Percentiles rank a stretch among this genome's conserved stretches.
Conservation (phyloP, 768 basidiomycete species). For the Suillus paluster region DNA sequence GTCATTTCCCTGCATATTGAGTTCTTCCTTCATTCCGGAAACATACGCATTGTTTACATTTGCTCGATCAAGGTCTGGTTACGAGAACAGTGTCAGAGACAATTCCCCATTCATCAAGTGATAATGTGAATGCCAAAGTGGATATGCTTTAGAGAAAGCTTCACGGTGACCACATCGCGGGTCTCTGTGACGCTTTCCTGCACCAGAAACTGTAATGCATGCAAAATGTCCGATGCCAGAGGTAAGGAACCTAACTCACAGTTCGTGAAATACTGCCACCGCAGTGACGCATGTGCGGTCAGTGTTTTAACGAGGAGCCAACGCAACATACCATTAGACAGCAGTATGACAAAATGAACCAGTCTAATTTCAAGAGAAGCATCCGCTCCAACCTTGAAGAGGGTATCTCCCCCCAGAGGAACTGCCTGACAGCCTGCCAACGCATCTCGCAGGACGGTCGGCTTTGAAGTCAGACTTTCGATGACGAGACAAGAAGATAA, state of each 20-base stretch:
- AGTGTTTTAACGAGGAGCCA: slow-evolving; percentile 17
- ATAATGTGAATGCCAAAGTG: neutral
- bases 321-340: slow-evolving; percentile 59
- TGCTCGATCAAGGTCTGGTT: slow-evolving; percentile 65
- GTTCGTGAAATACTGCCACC: slow-evolving; percentile 63
- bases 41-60: slow-evolving; percentile 77
- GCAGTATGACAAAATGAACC: slow-evolving; percentile 72
- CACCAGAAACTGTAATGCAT: neutral
- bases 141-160: neutral
- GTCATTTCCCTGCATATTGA: slow-evolving; percentile 65
- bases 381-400: slow-evolving; percentile 48
- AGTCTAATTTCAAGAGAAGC: slow-evolving; percentile 64
- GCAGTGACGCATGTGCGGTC: slow-evolving; percentile 12
- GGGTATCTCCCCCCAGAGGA: slow-evolving; percentile 44
- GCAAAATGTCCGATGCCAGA: neutral
- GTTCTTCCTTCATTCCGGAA: slow-evolving; percentile 78
- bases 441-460: neutral
- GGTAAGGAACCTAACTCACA: slow-evolving; percentile 42
- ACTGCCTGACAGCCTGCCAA: slow-evolving; percentile 21
- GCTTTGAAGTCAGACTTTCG: neutral
- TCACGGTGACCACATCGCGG: neutral
- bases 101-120: slow-evolving; percentile 2
- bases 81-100: slow-evolving; percentile 11
- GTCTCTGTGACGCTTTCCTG: neutral
- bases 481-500: neutral